Conservation (phyloP, 2,329 filamentous ascomycete genomes). For the Catunica adiposa region DNA sequence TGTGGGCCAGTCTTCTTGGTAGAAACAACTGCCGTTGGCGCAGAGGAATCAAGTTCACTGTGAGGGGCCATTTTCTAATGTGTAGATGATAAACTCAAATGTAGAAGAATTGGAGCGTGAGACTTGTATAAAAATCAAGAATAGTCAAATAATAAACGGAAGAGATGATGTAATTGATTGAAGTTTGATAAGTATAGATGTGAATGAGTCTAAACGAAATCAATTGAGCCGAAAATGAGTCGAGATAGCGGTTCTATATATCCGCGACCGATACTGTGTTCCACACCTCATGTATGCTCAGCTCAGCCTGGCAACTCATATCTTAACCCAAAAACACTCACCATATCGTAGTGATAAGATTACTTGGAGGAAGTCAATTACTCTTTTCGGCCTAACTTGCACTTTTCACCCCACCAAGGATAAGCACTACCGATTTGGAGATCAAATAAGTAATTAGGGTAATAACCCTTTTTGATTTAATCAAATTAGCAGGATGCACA, state of each 20-base stretch:
- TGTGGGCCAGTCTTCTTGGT: not conserved
- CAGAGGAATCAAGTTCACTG: not conserved
- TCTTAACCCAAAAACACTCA: not conserved
- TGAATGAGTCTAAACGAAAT: too few species aligned
- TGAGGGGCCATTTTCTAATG: not conserved
- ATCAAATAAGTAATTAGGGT: too few species aligned
- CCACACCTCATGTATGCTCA: not conserved
- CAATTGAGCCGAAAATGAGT: too few species aligned
- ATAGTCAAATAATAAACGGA: too few species aligned
- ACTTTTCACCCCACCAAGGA: not conserved
- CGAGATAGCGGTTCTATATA: too few species aligned
- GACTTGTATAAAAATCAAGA: not conserved
- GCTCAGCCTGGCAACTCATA: not conserved
- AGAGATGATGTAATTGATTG: not conserved
- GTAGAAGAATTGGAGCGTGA: not conserved
- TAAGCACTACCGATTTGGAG: not conserved
- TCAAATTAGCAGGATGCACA: too few species aligned
- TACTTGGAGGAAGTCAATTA: not conserved
- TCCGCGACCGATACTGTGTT: too few species aligned
- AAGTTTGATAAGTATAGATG: too few species aligned
- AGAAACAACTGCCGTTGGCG: not conserved
- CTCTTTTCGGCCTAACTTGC: constrained; percentile 3
- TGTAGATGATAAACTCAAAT: not conserved
- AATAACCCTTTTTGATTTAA: too few species aligned
- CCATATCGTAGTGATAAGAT: not conserved